A percentile compares a stretch with the other conserved stretches of the same genome.
Conservation (phyloP, 805 yeast species). For the Tetrapisispora arboricola region DNA sequence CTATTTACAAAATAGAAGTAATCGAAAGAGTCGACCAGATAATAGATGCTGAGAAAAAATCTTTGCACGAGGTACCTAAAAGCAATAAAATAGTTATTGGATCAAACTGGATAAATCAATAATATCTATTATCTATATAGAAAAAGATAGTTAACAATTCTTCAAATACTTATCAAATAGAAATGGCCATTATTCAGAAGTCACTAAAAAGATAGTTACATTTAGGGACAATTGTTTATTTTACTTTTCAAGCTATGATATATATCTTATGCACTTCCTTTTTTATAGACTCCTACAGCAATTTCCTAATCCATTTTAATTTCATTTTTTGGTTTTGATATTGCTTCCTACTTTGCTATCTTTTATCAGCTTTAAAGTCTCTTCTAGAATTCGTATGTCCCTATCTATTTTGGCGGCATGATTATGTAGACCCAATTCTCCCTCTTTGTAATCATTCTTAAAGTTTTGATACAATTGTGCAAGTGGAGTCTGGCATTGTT, state of each 20-base stretch:
- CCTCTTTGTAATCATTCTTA: slow-evolving; percentile 24
- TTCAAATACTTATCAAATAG: too few relatives aligned
- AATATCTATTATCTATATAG: not conserved
- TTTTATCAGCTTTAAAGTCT: slow-evolving; percentile 34
- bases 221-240: too few relatives aligned
- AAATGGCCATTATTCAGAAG: too few relatives aligned
- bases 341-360: slow-evolving; percentile 12
- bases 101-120: slow-evolving; percentile 1
- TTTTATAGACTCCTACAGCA: too few relatives aligned
- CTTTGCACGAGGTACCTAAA: not conserved
- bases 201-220: too few relatives aligned
- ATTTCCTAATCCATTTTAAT: not conserved
- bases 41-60: not conserved
- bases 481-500: slow-evolving; percentile 18
- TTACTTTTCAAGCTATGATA: too few relatives aligned
- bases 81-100: not conserved
- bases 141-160: not conserved
- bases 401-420: slow-evolving; percentile 65
- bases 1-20: slow-evolving; percentile 38
- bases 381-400: slow-evolving; percentile 60
- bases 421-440: slow-evolving; percentile 31
- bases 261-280: too few relatives aligned
- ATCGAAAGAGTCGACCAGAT: slow-evolving; percentile 9
- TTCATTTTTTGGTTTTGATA: not conserved
- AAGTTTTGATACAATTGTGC: slow-evolving; percentile 15